Percentiles rank a stretch among this genome's conserved stretches.
phyloP scores from a whole-genome alignment of 2,329 filamentous ascomycete species.

The Fusarium equiseti region DNA sequence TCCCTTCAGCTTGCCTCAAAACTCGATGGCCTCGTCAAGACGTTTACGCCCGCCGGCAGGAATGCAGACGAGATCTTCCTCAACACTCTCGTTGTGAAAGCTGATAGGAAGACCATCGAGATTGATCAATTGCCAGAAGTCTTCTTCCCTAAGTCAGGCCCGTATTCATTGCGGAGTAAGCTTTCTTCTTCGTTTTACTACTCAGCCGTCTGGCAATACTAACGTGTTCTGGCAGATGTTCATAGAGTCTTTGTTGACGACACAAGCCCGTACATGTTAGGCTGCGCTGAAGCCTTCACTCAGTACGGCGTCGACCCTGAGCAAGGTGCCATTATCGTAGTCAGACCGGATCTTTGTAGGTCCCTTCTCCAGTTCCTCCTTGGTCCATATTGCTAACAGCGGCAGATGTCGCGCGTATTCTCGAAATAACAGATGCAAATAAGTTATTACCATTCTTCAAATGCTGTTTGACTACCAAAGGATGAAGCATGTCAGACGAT shows the following conservation, averaged over 20 bases:
- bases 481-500: fast-evolving
- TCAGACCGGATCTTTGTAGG: constrained; percentile 42
- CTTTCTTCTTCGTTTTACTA: fast-evolving
- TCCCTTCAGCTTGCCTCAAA: not conserved
- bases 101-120: constrained; percentile 6
- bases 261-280: constrained; percentile 22
- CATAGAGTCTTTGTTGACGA: constrained; percentile 36
- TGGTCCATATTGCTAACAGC: not conserved
- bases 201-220: fast-evolving
- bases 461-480: not conserved
- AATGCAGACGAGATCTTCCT: constrained; percentile 14
- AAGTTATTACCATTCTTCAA: constrained; percentile 12
- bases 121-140: constrained; percentile 20
- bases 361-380: fast-evolving
- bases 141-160: constrained; percentile 27
- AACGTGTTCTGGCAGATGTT: constrained; percentile 7
- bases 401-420: constrained; percentile 26
- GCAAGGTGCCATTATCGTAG: constrained; percentile 25
- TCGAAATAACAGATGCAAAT: not conserved
- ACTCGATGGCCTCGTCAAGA: not conserved
- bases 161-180: constrained; percentile 12
- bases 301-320: constrained; percentile 29
- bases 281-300: constrained; percentile 16
- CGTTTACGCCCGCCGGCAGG: not conserved
- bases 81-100: constrained; percentile 10